These are phyloP conservation scores for Fusarium solani-melongenae DNA, from an alignment of 2,329 filamentous ascomycete species.

Conservation along the genomic window DNA sequence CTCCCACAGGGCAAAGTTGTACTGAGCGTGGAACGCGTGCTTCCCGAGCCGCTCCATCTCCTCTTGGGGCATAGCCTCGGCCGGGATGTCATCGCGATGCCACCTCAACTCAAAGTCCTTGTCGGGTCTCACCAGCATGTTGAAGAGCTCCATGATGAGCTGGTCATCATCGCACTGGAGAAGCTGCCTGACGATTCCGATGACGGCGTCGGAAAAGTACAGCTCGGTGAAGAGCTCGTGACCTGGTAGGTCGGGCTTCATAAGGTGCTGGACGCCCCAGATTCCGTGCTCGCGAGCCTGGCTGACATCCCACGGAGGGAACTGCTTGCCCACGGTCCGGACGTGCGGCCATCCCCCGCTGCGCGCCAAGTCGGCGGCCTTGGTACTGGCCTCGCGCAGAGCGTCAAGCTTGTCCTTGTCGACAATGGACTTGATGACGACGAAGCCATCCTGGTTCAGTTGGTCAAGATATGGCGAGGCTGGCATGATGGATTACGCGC, in stretches of 20 bases:
- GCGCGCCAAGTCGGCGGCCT: constrained; percentile 71
- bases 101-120: constrained; percentile 79
- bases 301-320: constrained; percentile 82
- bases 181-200: constrained; percentile 73
- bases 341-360: constrained; percentile 83
- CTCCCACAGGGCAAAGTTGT: constrained; percentile 84
- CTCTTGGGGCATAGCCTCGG: constrained; percentile 72
- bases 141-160: constrained; percentile 89
- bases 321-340: constrained; percentile 88
- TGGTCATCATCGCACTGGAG: constrained; percentile 67
- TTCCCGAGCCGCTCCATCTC: constrained; percentile 71
- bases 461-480: constrained; percentile 50
- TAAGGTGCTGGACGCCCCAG: constrained; percentile 89
- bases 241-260: constrained; percentile 77
- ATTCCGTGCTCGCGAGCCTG: constrained; percentile 71
- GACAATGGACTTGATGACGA: constrained; percentile 75
- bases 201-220: constrained; percentile 77
- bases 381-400: constrained; percentile 69
- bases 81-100: constrained; percentile 86
- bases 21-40: constrained; percentile 82
- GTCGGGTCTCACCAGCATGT: constrained; percentile 82
- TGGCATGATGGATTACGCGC: constrained; percentile 21
- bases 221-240: constrained; percentile 70
- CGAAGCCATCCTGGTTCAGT: constrained; percentile 80
- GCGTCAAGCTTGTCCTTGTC: constrained; percentile 62